Evolutionary conservation across 768 basidiomycete genomes (phyloP).

Genomic region (Leccinum pellstonianum): DNA sequence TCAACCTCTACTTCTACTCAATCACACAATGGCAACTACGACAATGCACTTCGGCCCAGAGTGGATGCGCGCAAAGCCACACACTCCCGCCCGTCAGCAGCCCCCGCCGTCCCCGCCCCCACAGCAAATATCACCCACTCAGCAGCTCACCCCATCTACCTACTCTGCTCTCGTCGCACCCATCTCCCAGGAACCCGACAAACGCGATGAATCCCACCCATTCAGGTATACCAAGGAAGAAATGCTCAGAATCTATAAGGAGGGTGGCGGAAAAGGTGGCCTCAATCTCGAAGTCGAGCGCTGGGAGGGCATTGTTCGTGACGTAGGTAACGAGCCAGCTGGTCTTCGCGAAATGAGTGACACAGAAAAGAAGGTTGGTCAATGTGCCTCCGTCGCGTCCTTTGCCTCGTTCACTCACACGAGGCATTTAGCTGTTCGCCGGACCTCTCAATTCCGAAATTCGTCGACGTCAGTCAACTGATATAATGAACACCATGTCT

Average conservation of each 20-base stretch:
- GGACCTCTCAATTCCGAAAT: slow-evolving; percentile 81
- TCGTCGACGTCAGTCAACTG: slow-evolving; percentile 80
- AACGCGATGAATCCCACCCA: slow-evolving; percentile 66
- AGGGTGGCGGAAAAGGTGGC: slow-evolving; percentile 69
- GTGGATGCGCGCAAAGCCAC: slow-evolving; percentile 86
- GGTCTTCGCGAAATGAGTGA: slow-evolving; percentile 79
- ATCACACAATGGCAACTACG: slow-evolving; percentile 45
- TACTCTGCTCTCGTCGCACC: slow-evolving; percentile 55
- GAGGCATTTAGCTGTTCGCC: slow-evolving; percentile 64
- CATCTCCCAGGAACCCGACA: slow-evolving; percentile 50
- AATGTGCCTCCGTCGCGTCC: slow-evolving; percentile 8
- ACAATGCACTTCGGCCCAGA: slow-evolving; percentile 91
- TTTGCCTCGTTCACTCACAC: slow-evolving; percentile 26
- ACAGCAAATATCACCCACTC: slow-evolving; percentile 35
- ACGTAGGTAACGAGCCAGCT: slow-evolving; percentile 68
- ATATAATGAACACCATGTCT: slow-evolving; percentile 61
- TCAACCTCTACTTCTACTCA: background rate
- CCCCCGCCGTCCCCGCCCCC: slow-evolving; percentile 63
- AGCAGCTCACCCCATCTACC: slow-evolving; percentile 67
- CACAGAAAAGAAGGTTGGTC: slow-evolving; percentile 80
- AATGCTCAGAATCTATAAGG: slow-evolving; percentile 78
- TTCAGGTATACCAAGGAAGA: slow-evolving; percentile 88
- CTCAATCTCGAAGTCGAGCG: slow-evolving; percentile 84
- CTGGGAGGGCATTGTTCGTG: slow-evolving; percentile 87
- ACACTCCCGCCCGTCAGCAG: slow-evolving; percentile 50